Evolutionary conservation across 1,284 basidiomycete genomes (phyloP).

Genomic region (Microbotryum lychnidis-dioicae): DNA sequence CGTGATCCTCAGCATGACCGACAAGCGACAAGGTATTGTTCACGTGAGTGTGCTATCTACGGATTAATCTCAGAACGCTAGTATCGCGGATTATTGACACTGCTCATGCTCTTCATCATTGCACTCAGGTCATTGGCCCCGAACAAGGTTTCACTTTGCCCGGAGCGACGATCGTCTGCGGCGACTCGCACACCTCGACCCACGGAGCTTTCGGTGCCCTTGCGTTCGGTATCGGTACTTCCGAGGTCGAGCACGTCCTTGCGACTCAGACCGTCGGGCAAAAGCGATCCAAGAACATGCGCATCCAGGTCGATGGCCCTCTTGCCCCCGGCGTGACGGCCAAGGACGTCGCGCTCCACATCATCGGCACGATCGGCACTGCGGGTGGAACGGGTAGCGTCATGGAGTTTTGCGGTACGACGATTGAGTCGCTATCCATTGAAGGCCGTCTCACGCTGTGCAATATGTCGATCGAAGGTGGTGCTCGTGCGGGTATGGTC

Average conservation of each 20-base stretch:
- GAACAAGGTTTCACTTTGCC: slow-evolving; percentile 93
- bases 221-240: slow-evolving; percentile 93
- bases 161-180: slow-evolving; percentile 90
- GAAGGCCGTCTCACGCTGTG: slow-evolving; percentile 90
- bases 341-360: slow-evolving; percentile 90
- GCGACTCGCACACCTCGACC: slow-evolving; percentile 81
- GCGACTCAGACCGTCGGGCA: slow-evolving; percentile 90
- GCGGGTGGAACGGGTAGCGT: slow-evolving; percentile 88
- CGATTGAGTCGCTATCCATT: slow-evolving; percentile 86
- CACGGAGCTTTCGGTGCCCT: slow-evolving; percentile 94
- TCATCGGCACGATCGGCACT: slow-evolving; percentile 88
- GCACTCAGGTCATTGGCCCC: slow-evolving; percentile 64
- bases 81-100: too few species aligned
- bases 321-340: slow-evolving; percentile 81
- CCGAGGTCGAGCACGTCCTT: slow-evolving; percentile 93
- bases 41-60: slow-evolving; percentile 46
- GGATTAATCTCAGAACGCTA: background rate
- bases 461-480: slow-evolving; percentile 97
- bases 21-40: slow-evolving; percentile 63
- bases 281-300: slow-evolving; percentile 92
- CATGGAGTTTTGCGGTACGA: slow-evolving; percentile 87
- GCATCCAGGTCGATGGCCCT: slow-evolving; percentile 78
- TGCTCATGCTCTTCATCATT: background rate
- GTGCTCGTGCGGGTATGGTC: slow-evolving; percentile 82
- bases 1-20: slow-evolving; percentile 29